phyloP scores from a whole-genome alignment of 108 stramenopile species.

The Pseudonitzschia multistriata region DNA sequence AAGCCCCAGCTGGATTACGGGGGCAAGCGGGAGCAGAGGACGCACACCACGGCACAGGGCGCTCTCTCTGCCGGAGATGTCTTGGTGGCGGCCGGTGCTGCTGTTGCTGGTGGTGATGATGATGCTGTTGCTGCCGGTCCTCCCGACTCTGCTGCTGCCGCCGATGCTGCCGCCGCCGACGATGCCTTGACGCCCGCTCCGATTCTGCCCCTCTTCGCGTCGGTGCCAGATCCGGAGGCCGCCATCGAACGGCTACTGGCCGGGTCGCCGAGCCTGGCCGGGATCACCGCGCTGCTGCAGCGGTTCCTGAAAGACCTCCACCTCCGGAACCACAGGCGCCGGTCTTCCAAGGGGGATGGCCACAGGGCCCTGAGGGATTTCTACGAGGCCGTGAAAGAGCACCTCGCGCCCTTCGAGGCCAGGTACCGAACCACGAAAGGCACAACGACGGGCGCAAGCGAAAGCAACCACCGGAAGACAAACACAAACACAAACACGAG shows the following conservation, averaged over 20 bases:
- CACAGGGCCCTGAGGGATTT: constrained; percentile 42
- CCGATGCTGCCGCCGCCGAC: too few relatives aligned
- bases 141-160: too few relatives aligned
- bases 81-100: too few relatives aligned
- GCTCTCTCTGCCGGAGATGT: too few relatives aligned
- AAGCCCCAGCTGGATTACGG: too few relatives aligned
- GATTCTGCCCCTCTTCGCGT: background rate
- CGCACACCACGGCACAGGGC: too few relatives aligned
- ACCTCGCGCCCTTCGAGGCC: constrained; percentile 46
- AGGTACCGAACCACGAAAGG: constrained; percentile 49
- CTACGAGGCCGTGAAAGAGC: constrained; percentile 40
- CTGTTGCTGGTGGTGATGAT: too few relatives aligned
- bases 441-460: too few relatives aligned
- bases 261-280: constrained; percentile 1
- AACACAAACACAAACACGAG: too few relatives aligned
- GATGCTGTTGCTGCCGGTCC: too few relatives aligned
- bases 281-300: constrained; percentile 7
- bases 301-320: background rate
- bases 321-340: background rate
- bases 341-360: constrained; percentile 17
- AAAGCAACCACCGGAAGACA: too few relatives aligned
- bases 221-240: constrained; percentile 1
- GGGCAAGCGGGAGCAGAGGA: too few relatives aligned
- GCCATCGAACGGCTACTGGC: background rate
- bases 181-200: background rate